Evolutionary conservation across 23 red algal species (phyloP).

Genomic region (Gracilariopsis chorda): DNA sequence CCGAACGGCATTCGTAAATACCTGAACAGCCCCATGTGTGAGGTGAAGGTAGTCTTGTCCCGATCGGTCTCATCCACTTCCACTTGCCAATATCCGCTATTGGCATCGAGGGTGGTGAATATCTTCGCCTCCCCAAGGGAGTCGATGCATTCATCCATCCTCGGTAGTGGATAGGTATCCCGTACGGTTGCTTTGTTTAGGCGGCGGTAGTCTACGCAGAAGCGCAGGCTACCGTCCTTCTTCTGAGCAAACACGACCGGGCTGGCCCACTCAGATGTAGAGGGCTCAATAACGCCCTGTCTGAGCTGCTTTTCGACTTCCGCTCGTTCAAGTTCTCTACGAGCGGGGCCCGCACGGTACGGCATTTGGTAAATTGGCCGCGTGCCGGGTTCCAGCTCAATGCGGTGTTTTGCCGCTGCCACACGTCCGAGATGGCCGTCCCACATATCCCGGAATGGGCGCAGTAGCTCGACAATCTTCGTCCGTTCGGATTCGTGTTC

Average conservation of each 20-base stretch:
- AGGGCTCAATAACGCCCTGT: not conserved
- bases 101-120: conserved; percentile 23
- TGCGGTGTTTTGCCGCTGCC: not conserved
- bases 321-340: not conserved
- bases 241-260: conserved; percentile 13
- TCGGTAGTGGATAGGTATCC: conserved; percentile 15
- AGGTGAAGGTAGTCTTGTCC: conserved; percentile 5
- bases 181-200: not conserved
- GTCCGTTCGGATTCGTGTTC: not conserved
- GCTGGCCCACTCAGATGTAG: not conserved
- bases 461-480: not conserved
- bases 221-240: not conserved
- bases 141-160: conserved; percentile 43
- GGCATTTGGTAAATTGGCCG: not conserved
- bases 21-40: conserved; percentile 6
- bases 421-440: not conserved
- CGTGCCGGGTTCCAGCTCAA: not conserved
- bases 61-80: not conserved
- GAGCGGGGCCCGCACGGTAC: not conserved
- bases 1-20: conserved; percentile 11
- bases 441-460: not conserved
- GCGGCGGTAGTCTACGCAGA: conserved; percentile 34
- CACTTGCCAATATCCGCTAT: conserved; percentile 12
- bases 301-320: not conserved
- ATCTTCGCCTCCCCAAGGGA: conserved; percentile 6